Percentiles rank a stretch among this genome's conserved stretches.
Conservation (phyloP, 129 eudicot species). For the Silybum marianum region DNA sequence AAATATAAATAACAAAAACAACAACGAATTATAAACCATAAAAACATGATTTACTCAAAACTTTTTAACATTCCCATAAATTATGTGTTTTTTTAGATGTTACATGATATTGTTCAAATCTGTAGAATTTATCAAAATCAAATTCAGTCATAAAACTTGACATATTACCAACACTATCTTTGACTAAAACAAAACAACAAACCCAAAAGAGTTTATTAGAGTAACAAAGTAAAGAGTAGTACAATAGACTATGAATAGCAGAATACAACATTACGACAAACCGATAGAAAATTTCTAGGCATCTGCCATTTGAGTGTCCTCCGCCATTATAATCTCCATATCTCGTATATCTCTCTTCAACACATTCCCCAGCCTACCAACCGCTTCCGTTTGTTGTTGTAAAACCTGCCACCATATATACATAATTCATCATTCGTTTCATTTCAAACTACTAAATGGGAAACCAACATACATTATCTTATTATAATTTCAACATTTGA, state of each 20-base stretch:
- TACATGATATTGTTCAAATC: not conserved
- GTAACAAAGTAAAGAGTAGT: not conserved
- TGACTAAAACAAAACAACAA: not conserved
- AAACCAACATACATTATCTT: not conserved
- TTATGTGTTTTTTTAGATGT: not conserved
- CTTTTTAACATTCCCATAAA: not conserved
- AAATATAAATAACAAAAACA: no score
- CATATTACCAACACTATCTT: constrained; percentile 15
- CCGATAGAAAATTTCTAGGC: constrained; percentile 22
- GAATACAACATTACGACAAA: constrained; percentile 18
- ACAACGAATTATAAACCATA: not conserved
- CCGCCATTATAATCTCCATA: constrained; percentile 94
- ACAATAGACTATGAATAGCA: not conserved
- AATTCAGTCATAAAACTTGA: not conserved
- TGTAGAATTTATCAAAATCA: not conserved
- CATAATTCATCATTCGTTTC: not conserved
- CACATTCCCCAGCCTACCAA: constrained; percentile 79
- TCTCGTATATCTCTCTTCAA: constrained; percentile 86
- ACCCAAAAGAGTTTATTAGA: constrained; percentile 19
- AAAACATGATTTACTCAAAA: not conserved
- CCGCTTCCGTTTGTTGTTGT: constrained; percentile 93
- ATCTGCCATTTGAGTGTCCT: constrained; percentile 68
- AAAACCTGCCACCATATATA: constrained; percentile 53
- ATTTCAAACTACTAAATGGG: not conserved
- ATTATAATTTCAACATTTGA: not conserved